Evolutionary conservation across 805 yeast species (phyloP).

Genomic region (Kockiozyma suomiensis): DNA sequence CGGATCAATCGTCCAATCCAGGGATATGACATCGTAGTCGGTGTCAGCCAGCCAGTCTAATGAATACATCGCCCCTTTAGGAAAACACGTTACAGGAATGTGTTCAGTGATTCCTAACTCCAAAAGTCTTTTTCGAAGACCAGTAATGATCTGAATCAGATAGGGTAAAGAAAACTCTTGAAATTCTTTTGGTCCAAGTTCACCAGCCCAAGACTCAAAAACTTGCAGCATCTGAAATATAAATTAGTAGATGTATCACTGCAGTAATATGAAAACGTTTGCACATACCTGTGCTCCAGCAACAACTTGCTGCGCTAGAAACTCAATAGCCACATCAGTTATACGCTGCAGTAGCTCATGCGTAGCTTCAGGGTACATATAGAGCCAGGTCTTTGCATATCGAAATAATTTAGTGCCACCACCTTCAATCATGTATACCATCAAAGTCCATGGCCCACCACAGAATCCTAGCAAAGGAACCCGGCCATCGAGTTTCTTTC

Average conservation of each 20-base stretch:
- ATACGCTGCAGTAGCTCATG: slow-evolving; percentile 72
- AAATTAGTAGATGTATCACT: neutral
- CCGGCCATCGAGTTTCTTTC: slow-evolving; percentile 80
- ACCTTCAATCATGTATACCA: slow-evolving; percentile 97
- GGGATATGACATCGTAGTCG: slow-evolving; percentile 84
- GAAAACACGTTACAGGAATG: slow-evolving; percentile 86
- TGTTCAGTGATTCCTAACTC: slow-evolving; percentile 70
- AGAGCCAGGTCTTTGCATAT: slow-evolving; percentile 90
- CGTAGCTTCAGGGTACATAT: slow-evolving; percentile 70
- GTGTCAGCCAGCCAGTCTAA: slow-evolving; percentile 77
- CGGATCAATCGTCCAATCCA: slow-evolving; percentile 91
- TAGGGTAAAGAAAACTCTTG: slow-evolving; percentile 87
- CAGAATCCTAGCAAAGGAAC: slow-evolving; percentile 94
- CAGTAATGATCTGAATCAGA: slow-evolving; percentile 69
- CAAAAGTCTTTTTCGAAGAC: slow-evolving; percentile 66
- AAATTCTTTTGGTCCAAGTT: slow-evolving; percentile 87
- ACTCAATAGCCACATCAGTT: slow-evolving; percentile 88
- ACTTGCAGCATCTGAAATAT: slow-evolving; percentile 71
- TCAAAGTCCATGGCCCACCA: slow-evolving; percentile 97
- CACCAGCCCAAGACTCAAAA: slow-evolving; percentile 98
- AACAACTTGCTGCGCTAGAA: slow-evolving; percentile 87
- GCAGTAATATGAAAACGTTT: neutral
- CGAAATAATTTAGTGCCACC: slow-evolving; percentile 84
- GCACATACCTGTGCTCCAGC: slow-evolving; percentile 85
- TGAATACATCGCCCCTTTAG: slow-evolving; percentile 98